phyloP scores from a whole-genome alignment of 2,329 filamentous ascomycete genomes.

The Paracorniculantispora psalliotae region DNA sequence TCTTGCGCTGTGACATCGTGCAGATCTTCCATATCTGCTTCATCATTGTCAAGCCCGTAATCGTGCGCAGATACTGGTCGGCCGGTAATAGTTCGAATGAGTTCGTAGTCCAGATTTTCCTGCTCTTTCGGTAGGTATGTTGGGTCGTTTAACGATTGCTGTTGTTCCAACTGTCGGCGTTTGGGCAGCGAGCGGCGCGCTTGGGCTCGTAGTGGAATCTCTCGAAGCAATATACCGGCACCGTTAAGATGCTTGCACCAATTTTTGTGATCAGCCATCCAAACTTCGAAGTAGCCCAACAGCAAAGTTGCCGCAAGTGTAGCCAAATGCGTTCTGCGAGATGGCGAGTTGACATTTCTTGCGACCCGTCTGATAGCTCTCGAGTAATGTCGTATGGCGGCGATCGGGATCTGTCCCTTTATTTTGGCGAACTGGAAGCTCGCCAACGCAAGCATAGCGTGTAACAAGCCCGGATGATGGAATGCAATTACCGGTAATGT shows the following conservation, averaged over 20 bases:
- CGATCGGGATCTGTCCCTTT: constrained; percentile 66
- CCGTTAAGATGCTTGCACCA: constrained; percentile 93
- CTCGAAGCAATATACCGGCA: constrained; percentile 72
- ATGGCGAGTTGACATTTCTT: constrained; percentile 64
- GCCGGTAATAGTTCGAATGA: constrained; percentile 40
- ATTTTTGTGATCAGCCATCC: constrained; percentile 88
- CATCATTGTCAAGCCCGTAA: constrained; percentile 30
- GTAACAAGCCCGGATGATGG: constrained; percentile 78
- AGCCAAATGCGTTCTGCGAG: constrained; percentile 66
- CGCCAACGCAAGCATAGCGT: constrained; percentile 82
- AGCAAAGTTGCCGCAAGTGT: constrained; percentile 86
- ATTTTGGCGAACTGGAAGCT: constrained; percentile 85
- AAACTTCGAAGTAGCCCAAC: constrained; percentile 88
- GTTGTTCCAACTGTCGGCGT: constrained; percentile 42
- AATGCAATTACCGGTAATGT: constrained; percentile 80
- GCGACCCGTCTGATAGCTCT: constrained; percentile 75
- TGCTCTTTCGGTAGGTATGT: constrained; percentile 23
- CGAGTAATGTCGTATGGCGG: constrained; percentile 88
- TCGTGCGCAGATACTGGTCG: constrained; percentile 32
- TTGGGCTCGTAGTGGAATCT: constrained; percentile 73
- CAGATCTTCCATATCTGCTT: constrained; percentile 22
- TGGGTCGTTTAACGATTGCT: constrained; percentile 3
- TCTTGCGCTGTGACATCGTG: constrained; percentile 50
- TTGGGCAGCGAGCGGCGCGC: constrained; percentile 61
- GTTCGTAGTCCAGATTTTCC: constrained; percentile 36